A percentile compares a stretch with the other conserved stretches of the same genome.
phyloP scores from a whole-genome alignment of 345 rosid genomes.

The Cardamine chenopodiifolia region DNA sequence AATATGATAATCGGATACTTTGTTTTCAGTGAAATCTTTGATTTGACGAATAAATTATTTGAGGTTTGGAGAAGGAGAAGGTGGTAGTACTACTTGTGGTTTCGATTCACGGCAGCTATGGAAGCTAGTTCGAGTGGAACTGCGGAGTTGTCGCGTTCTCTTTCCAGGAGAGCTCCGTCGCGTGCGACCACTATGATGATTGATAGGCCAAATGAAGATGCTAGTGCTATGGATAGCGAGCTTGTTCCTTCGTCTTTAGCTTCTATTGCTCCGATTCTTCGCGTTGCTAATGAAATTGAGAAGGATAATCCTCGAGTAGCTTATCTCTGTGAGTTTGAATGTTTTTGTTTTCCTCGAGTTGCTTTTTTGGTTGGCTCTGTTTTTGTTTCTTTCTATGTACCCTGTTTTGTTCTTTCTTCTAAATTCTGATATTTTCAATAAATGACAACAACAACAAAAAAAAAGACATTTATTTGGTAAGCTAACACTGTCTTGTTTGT shows the following conservation, averaged over 20 bases:
- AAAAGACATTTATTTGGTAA: no score
- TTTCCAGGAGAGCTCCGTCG: constrained; percentile 51
- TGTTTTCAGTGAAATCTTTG: constrained; percentile 27
- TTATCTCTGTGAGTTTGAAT: constrained; percentile 64
- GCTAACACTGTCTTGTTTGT: no score
- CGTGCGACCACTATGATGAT: constrained; percentile 56
- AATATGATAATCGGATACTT: constrained; percentile 24
- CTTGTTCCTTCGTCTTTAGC: constrained; percentile 85
- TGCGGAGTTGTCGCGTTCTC: constrained; percentile 40
- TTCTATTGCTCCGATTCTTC: constrained; percentile 71
- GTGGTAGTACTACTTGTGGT: no score
- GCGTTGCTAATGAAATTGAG: constrained; percentile 93
- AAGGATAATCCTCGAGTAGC: constrained; percentile 83
- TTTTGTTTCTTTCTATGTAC: no score
- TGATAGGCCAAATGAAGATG: constrained; percentile 60
- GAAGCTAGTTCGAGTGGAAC: constrained; percentile 84
- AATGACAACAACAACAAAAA: no score
- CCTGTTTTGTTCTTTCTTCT: no score
- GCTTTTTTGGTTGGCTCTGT: neutral
- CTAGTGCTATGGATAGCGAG: constrained; percentile 69
- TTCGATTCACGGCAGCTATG: constrained; percentile 30
- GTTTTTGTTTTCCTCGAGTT: no score
- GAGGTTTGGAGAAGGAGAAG: neutral
- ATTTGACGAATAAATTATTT: neutral
- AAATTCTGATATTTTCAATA: no score